Conservation (phyloP, 768 basidiomycete genomes). For the Boletus rubescentipes region DNA sequence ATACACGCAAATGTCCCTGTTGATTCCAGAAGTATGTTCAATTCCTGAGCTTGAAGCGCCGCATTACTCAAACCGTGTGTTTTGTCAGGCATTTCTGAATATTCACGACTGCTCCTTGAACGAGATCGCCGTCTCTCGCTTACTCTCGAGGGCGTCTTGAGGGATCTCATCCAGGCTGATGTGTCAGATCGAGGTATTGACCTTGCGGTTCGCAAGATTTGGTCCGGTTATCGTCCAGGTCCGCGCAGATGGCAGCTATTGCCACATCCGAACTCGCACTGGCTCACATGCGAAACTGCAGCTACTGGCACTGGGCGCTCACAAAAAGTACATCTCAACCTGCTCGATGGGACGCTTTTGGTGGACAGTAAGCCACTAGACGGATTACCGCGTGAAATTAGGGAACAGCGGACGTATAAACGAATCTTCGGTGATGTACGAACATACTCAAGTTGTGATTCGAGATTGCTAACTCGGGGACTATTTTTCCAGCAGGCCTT, state of each 20-base stretch:
- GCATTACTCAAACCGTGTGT: no score
- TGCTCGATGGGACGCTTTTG: no score
- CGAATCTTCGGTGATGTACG: neutral
- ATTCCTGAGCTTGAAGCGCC: no score
- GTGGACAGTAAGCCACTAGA: conserved; percentile 20
- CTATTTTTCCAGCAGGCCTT: neutral
- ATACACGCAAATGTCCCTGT: no score
- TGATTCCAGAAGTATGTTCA: no score
- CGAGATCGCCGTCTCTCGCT: conserved; percentile 27
- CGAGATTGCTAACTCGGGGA: no score
- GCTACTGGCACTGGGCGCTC: no score
- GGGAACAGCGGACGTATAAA: conserved; percentile 33
- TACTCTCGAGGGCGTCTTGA: conserved; percentile 1
- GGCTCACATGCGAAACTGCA: no score
- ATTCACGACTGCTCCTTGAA: conserved; percentile 12
- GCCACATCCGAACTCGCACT: no score
- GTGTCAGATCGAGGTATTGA: conserved; percentile 7
- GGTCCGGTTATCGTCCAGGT: neutral
- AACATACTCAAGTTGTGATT: no score
- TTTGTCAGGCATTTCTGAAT: neutral
- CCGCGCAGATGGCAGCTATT: no score
- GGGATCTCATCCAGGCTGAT: neutral
- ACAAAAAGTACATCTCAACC: no score
- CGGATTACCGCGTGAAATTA: conserved; percentile 19
- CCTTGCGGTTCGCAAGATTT: conserved; percentile 7